Conservation (phyloP, 2,329 filamentous ascomycete species). For the Cladosporium phlei region DNA sequence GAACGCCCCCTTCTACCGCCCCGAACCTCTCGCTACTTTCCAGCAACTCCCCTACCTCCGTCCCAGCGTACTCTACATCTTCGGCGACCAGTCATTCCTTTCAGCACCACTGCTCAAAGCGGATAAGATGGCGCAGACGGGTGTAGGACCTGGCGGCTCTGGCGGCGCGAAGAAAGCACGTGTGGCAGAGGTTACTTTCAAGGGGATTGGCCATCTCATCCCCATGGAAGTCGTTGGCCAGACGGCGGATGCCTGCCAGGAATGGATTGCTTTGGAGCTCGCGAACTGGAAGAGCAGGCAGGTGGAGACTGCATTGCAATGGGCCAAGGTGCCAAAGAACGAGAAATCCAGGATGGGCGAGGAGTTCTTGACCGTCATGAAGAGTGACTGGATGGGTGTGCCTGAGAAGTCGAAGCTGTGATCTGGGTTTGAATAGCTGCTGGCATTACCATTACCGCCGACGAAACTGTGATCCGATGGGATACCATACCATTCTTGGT, state of each 20-base stretch:
- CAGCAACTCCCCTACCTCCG: slow-evolving; percentile 55
- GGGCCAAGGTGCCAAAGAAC: slow-evolving; percentile 24
- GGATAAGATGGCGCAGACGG: slow-evolving; percentile 62
- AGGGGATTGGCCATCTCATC: slow-evolving; percentile 70
- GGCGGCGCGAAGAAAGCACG: slow-evolving; percentile 60
- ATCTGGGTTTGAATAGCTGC: no score
- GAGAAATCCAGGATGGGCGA: slow-evolving; percentile 28
- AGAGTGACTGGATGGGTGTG: slow-evolving; percentile 19
- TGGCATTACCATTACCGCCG: no score
- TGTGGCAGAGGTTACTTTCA: slow-evolving; percentile 61
- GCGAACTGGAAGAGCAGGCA: slow-evolving; percentile 32
- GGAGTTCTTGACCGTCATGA: slow-evolving; percentile 23
- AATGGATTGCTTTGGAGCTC: slow-evolving; percentile 35
- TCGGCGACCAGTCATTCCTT: slow-evolving; percentile 57
- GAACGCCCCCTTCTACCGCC: slow-evolving; percentile 59
- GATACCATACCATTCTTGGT: no score
- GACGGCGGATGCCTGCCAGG: slow-evolving; percentile 53
- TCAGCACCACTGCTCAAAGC: slow-evolving; percentile 47
- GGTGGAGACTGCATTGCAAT: slow-evolving; percentile 23
- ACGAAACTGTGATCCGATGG: no score
- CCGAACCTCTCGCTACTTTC: slow-evolving; percentile 58
- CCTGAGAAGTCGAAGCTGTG: slow-evolving; percentile 11
- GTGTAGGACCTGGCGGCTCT: slow-evolving; percentile 62
- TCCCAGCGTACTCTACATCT: slow-evolving; percentile 65
- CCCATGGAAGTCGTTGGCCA: slow-evolving; percentile 71